Evolutionary conservation across 805 yeast genomes (phyloP).

Genomic region (Pichia paraexigua): DNA sequence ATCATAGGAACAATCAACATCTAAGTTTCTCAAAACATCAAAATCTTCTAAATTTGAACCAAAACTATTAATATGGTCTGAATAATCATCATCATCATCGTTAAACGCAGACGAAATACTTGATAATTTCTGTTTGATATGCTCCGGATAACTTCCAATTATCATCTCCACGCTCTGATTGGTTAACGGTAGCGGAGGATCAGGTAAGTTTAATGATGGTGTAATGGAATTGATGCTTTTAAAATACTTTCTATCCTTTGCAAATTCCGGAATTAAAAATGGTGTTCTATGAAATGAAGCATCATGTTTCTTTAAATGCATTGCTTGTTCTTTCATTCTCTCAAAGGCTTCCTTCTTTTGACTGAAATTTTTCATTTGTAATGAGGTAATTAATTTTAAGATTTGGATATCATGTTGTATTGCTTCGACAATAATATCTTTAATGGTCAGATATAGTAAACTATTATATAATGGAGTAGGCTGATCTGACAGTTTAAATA

Average conservation of each 20-base stretch:
- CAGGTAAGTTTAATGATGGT: slow-evolving; percentile 59
- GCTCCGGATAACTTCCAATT: slow-evolving; percentile 27
- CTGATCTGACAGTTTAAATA: slow-evolving; percentile 54
- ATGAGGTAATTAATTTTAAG: slow-evolving; percentile 46
- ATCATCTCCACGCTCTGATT: slow-evolving; percentile 38
- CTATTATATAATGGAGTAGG: slow-evolving; percentile 59
- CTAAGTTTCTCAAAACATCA: slow-evolving; percentile 15
- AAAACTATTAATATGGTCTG: slow-evolving; percentile 2
- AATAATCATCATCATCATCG: slow-evolving; percentile 4
- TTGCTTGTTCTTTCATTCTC: slow-evolving; percentile 47
- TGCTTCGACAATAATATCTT: slow-evolving; percentile 32
- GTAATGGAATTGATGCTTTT: slow-evolving; percentile 42
- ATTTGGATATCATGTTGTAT: slow-evolving; percentile 15
- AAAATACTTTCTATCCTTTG: slow-evolving; percentile 41
- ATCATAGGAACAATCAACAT: slow-evolving; percentile 43
- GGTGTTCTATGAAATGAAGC: slow-evolving; percentile 77
- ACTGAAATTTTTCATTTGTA: slow-evolving; percentile 51
- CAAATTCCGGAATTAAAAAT: slow-evolving; percentile 50
- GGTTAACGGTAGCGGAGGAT: slow-evolving; percentile 52
- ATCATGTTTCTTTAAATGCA: slow-evolving; percentile 64
- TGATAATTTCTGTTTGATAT: slow-evolving; percentile 14
- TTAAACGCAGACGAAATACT: neutral
- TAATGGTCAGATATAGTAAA: slow-evolving; percentile 42
- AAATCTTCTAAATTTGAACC: slow-evolving; percentile 9
- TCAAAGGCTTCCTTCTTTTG: slow-evolving; percentile 41